phyloP scores from a whole-genome alignment of 768 basidiomycete genomes.

The Naganishia randhawae region DNA sequence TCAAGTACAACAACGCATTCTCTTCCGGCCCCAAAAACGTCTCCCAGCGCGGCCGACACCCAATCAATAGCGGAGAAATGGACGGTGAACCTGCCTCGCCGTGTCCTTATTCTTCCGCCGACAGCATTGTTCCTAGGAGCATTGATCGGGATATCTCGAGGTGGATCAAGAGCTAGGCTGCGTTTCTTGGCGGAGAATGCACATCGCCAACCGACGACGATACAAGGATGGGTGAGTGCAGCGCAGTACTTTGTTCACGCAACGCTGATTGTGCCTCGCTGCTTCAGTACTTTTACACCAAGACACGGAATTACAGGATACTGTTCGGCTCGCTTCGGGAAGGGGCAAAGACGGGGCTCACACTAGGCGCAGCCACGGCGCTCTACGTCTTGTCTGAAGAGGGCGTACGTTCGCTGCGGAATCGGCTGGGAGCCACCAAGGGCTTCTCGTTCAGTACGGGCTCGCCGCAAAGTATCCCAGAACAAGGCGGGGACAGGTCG shows the following conservation, averaged over 20 bases:
- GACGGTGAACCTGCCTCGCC: conserved; percentile 37
- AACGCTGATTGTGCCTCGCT: neutral
- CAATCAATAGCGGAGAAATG: neutral
- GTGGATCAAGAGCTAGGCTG: conserved; percentile 43
- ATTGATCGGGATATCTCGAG: conserved; percentile 43
- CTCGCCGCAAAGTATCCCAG: too few relatives aligned
- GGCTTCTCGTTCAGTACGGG: neutral
- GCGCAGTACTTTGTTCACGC: too few relatives aligned
- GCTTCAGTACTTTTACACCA: conserved; percentile 49
- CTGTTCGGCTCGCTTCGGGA: conserved; percentile 38
- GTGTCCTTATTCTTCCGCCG: conserved; percentile 41
- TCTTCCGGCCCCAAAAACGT: neutral
- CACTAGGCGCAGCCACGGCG: conserved; percentile 40
- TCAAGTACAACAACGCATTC: neutral
- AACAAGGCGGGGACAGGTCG: neutral
- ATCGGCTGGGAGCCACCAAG: conserved; percentile 31
- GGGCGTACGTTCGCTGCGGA: conserved; percentile 31
- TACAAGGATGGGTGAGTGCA: conserved; percentile 50
- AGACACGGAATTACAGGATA: conserved; percentile 48
- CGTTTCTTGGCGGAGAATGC: conserved; percentile 50
- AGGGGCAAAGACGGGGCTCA: conserved; percentile 42
- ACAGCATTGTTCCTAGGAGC: conserved; percentile 42
- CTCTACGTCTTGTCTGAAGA: conserved; percentile 42
- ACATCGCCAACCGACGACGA: conserved; percentile 45
- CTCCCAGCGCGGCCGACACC: neutral